Conservation (phyloP, 139 green algal genomes). For the Dunaliella sp. region DNA sequence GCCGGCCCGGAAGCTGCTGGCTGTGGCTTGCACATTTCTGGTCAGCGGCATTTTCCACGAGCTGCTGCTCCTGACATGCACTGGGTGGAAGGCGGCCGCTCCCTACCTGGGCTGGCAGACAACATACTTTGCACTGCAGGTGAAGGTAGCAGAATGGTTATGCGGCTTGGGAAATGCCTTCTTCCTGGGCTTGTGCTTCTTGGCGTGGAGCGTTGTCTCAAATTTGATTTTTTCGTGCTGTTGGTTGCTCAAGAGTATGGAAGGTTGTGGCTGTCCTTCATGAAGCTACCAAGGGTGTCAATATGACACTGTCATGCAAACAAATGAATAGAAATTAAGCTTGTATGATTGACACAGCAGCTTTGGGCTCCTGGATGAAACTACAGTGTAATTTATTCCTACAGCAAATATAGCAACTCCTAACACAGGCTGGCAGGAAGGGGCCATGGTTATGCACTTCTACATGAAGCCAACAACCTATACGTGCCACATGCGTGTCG, state of each 20-base stretch:
- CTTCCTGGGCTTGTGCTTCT: too few relatives aligned
- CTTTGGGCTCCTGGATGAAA: neutral
- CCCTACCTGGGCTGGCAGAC: constrained; percentile 22
- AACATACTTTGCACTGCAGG: constrained; percentile 34
- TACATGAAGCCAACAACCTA: too few relatives aligned
- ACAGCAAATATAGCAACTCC: neutral
- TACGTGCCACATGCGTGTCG: neutral
- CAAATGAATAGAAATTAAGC: neutral
- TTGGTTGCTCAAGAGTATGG: too few relatives aligned
- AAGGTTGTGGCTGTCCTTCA: neutral
- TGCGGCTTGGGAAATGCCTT: neutral
- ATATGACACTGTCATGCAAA: neutral
- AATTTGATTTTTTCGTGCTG: too few relatives aligned
- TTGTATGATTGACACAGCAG: neutral
- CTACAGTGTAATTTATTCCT: neutral
- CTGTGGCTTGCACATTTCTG: constrained; percentile 15
- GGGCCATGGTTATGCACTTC: neutral
- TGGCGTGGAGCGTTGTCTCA: too few relatives aligned
- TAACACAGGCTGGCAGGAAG: too few relatives aligned
- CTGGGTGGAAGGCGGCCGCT: neutral
- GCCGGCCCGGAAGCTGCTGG: neutral
- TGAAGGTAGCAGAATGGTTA: neutral
- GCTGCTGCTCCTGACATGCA: constrained; percentile 30
- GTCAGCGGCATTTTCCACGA: constrained; percentile 37
- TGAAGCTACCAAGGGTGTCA: neutral